Evolutionary conservation across 2,329 filamentous ascomycete genomes (phyloP).

Genomic region (Pseudogymnoascus sp.): DNA sequence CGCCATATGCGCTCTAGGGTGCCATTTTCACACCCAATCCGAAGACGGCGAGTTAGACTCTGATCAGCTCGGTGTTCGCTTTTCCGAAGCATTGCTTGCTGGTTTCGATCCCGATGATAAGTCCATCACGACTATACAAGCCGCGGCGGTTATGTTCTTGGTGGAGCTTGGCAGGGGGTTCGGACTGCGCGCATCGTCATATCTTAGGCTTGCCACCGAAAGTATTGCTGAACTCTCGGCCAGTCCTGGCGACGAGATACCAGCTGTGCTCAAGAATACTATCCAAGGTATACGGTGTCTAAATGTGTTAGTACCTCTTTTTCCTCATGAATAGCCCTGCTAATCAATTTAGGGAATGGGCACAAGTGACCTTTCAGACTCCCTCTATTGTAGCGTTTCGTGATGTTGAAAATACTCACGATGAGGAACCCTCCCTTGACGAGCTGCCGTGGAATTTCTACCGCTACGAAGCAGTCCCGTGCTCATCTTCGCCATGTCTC

Average conservation of each 20-base stretch:
- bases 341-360: conserved; percentile 29
- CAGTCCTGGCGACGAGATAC: conserved; percentile 18
- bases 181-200: conserved; percentile 23
- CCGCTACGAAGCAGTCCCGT: conserved; percentile 18
- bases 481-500: conserved; percentile 19
- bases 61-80: conserved; percentile 21
- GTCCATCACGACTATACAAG: conserved; percentile 25
- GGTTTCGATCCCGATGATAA: conserved; percentile 21
- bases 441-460: conserved; percentile 23
- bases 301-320: conserved; percentile 26
- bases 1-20: conserved; percentile 30
- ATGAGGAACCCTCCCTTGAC: conserved; percentile 18
- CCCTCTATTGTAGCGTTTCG: conserved; percentile 15
- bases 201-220: conserved; percentile 24
- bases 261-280: conserved; percentile 25
- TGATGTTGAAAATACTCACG: conserved; percentile 14
- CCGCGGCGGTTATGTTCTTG: conserved; percentile 29
- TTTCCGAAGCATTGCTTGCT: conserved; percentile 22
- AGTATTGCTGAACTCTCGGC: conserved; percentile 10
- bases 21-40: conserved; percentile 22
- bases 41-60: conserved; percentile 23
- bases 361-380: conserved; percentile 27
- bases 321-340: not conserved
- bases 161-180: conserved; percentile 24
- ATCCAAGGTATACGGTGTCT: conserved; percentile 28